A percentile compares a stretch with the other conserved stretches of the same genome.
These are phyloP conservation scores for Pueraria montana DNA, from an alignment of 306 rosid genomes.

Conservation along the genomic window DNA sequence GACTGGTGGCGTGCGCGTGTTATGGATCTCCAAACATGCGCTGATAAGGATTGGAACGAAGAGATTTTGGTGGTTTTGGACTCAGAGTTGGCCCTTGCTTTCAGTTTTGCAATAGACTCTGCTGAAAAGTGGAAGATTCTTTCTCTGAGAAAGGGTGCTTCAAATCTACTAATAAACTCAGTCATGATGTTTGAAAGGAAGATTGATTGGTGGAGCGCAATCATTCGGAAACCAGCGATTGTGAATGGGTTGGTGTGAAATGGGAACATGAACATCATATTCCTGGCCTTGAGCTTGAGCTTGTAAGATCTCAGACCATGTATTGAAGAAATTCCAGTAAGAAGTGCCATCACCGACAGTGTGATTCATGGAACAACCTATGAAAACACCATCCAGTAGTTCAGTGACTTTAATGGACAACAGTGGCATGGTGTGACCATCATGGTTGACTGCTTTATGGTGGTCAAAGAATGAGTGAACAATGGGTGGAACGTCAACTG, in stretches of 20 bases:
- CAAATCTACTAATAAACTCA: slow-evolving; percentile 59
- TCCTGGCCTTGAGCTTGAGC: slow-evolving; percentile 11
- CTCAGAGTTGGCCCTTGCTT: slow-evolving; percentile 65
- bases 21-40: slow-evolving; percentile 61
- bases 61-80: slow-evolving; percentile 49
- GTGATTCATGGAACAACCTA: slow-evolving; percentile 73
- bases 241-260: slow-evolving; percentile 54
- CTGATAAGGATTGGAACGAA: slow-evolving; percentile 65
- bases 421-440: slow-evolving; percentile 63
- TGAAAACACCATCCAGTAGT: slow-evolving; percentile 62
- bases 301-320: slow-evolving; percentile 67
- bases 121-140: slow-evolving; percentile 67
- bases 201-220: slow-evolving; percentile 45
- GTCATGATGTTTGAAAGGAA: slow-evolving; percentile 56
- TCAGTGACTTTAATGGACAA: slow-evolving; percentile 67
- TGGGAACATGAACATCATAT: not conserved
- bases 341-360: slow-evolving; percentile 61
- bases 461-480: slow-evolving; percentile 67
- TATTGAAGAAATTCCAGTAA: slow-evolving; percentile 67
- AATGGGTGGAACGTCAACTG: slow-evolving; percentile 57
- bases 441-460: slow-evolving; percentile 63
- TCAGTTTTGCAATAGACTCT: slow-evolving; percentile 62
- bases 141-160: slow-evolving; percentile 60
- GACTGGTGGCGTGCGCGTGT: slow-evolving; percentile 52
- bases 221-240: slow-evolving; percentile 64